Base-by-base conservation (phyloP, 176 grass and related monocot species). In the Musa beccarii region DNA sequence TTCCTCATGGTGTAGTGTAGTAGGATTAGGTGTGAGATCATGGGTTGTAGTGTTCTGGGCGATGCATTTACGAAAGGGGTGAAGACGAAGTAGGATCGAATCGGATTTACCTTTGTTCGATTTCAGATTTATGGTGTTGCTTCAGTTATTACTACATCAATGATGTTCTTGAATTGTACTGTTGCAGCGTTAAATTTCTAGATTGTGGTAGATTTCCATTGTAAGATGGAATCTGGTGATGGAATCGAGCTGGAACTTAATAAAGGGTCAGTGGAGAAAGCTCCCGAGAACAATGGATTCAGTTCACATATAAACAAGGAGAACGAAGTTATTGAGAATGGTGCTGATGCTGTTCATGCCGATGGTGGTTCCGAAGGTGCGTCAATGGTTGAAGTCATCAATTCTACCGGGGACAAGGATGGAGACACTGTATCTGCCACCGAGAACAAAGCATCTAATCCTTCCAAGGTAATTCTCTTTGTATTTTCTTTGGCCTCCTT, bases 401-500 rank as follows among this genome's bases (percentile, higher is more conserved):
- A 66, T 52, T 52, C 59, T 28, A 63, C 55, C 57, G 68, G 29
- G 63, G n/a, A 1, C 14, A 53, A 53, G 11, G 13, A 20, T 10
- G 66, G 22, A 9, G 83, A 75, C 75, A 86, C 83, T 81, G 78
- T 20, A 50, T 25, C 63, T 29, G 65, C 20, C 14, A 11, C 15
- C 8, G 20, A 54, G 24, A 54, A 43, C 73, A 71, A 70, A 63
- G 51, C 23, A 15, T 29, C 54, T 55, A 65, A 52, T 75, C 10
- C 16, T 79, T 16, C 13, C 79, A 56, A 63, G 83, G 16, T 23
- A 23, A 21, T 79, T 17, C 11, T 16, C 52, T 72, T 66, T 81
- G 52, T 51, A 26, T 68, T 43, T 49, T 11, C 2, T 14, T 51
- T 5, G 17, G 43, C 29, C 43, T 52, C 49, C 11, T 3, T 21